These are phyloP conservation scores for Cladosporium sp. DNA, from an alignment of 2,329 filamentous ascomycete genomes.

Conservation along the genomic window DNA sequence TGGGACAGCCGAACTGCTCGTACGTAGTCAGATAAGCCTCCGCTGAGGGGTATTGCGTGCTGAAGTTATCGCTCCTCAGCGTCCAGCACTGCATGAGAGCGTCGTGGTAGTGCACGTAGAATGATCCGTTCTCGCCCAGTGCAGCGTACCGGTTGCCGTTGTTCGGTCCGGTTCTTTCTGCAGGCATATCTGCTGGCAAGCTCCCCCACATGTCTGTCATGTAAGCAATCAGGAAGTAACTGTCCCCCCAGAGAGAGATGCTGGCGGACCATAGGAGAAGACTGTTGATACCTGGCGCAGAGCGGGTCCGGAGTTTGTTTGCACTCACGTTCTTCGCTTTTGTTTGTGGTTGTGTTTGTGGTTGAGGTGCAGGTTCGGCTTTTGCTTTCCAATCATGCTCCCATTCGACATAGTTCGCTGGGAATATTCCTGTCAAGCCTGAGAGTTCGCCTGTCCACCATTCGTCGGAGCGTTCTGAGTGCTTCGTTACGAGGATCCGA, in stretches of 20 bases:
- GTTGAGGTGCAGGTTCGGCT: slow-evolving; percentile 40
- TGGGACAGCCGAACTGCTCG: slow-evolving; percentile 19
- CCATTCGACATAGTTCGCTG: slow-evolving; percentile 11
- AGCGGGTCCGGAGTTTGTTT: slow-evolving; percentile 1
- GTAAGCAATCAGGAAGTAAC: slow-evolving; percentile 2
- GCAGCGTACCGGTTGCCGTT: slow-evolving; percentile 16
- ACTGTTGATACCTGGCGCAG: slow-evolving; percentile 9
- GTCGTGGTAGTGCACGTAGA: slow-evolving; percentile 21
- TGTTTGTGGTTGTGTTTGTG: background rate
- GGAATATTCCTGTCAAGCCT: background rate
- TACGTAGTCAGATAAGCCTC: slow-evolving; percentile 16
- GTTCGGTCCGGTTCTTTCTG: background rate
- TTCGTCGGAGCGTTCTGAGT: slow-evolving; percentile 76
- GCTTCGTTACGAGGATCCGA: slow-evolving; percentile 73
- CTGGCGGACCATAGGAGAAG: slow-evolving; percentile 4
- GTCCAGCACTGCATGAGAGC: slow-evolving; percentile 16
- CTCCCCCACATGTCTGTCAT: slow-evolving; percentile 6
- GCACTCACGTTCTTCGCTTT: background rate
- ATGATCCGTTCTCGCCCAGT: slow-evolving; percentile 8
- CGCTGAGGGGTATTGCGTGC: slow-evolving; percentile 4
- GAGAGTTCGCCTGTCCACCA: slow-evolving; percentile 40
- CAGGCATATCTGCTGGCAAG: background rate
- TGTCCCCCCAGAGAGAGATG: slow-evolving; percentile 9
- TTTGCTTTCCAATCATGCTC: background rate
- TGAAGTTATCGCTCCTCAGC: slow-evolving; percentile 15